phyloP scores from a whole-genome alignment of 495 filamentous ascomycete genomes.

The Podospora conica region DNA sequence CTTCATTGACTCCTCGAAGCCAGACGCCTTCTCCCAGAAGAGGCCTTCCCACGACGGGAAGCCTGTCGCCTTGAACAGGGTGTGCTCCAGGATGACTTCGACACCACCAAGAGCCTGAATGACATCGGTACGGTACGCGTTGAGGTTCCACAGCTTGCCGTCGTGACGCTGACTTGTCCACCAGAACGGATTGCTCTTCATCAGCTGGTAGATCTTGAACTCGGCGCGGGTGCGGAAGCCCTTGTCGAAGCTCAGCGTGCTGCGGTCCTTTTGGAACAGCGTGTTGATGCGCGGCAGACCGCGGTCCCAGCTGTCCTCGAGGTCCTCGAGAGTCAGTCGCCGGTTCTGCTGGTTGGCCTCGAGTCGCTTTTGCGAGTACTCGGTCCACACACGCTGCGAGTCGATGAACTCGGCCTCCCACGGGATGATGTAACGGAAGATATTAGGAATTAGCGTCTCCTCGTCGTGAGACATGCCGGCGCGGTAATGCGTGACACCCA shows the following conservation, averaged over 20 bases:
- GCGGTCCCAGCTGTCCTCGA: slow-evolving; percentile 99
- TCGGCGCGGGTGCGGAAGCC: slow-evolving; percentile 93
- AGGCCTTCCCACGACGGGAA: slow-evolving; percentile 99
- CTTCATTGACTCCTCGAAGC: slow-evolving; percentile 86
- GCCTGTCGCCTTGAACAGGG: slow-evolving; percentile 95
- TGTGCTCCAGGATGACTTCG: slow-evolving; percentile 98
- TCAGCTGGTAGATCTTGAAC: slow-evolving; percentile 97
- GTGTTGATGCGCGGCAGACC: slow-evolving; percentile 98
- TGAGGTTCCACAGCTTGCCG: slow-evolving; percentile 97
- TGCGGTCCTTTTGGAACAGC: slow-evolving; percentile 97
- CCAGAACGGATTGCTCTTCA: slow-evolving; percentile 99
- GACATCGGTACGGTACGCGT: slow-evolving; percentile 96
- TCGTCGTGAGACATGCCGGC: slow-evolving; percentile 98
- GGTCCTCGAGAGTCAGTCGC: slow-evolving; percentile 87
- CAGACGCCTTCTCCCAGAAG: slow-evolving; percentile 87
- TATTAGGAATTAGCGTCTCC: slow-evolving; percentile 96
- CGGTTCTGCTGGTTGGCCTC: slow-evolving; percentile 98
- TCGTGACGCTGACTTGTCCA: slow-evolving; percentile 98
- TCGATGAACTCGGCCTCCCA: slow-evolving; percentile 99
- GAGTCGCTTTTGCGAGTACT: slow-evolving; percentile 95
- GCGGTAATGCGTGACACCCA: slow-evolving; percentile 94
- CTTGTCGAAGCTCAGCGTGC: slow-evolving; percentile 97
- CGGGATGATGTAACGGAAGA: slow-evolving; percentile 98
- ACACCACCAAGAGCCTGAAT: slow-evolving; percentile 98
- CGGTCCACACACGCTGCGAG: slow-evolving; percentile 97